These are phyloP conservation scores for Candida anglica DNA, from an alignment of 805 yeast species.

Conservation along the genomic window DNA sequence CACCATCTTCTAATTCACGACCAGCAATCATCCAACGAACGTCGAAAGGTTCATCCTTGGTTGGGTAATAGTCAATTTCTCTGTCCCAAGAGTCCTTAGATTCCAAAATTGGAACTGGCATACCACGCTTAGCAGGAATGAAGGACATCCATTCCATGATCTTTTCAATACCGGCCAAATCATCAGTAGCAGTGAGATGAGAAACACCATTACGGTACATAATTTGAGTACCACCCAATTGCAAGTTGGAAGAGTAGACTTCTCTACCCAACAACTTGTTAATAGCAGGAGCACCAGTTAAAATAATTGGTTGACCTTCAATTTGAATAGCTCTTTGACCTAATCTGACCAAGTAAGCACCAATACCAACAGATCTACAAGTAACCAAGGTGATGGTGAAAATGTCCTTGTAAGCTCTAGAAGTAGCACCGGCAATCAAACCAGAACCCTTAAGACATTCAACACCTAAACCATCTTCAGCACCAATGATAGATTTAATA, in stretches of 20 bases:
- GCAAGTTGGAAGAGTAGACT: slow-evolving; percentile 94
- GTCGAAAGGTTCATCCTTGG: slow-evolving; percentile 71
- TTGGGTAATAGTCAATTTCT: slow-evolving; percentile 77
- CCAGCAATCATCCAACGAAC: slow-evolving; percentile 96
- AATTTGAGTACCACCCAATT: slow-evolving; percentile 98
- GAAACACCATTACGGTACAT: slow-evolving; percentile 99
- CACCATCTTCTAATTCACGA: slow-evolving; percentile 60
- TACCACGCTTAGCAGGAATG: slow-evolving; percentile 84
- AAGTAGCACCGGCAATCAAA: slow-evolving; percentile 97
- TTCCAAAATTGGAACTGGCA: slow-evolving; percentile 87
- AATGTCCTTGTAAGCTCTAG: slow-evolving; percentile 95
- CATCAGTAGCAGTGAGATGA: slow-evolving; percentile 95
- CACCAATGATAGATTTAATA: slow-evolving; percentile 84
- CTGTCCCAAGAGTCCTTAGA: slow-evolving; percentile 91
- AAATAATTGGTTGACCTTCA: slow-evolving; percentile 97
- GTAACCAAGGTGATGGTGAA: slow-evolving; percentile 97
- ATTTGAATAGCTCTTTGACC: slow-evolving; percentile 99
- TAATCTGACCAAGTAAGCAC: slow-evolving; percentile 95
- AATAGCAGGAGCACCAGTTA: slow-evolving; percentile 99
- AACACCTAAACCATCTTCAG: slow-evolving; percentile 96
- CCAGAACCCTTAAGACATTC: slow-evolving; percentile 98
- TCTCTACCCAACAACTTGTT: slow-evolving; percentile 96
- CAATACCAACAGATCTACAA: slow-evolving; percentile 99
- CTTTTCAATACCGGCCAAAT: slow-evolving; percentile 92
- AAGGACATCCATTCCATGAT: slow-evolving; percentile 95